A percentile compares a stretch with the other conserved stretches of the same genome.
Evolutionary conservation across 305 asterid genomes (phyloP).

Genomic region (Fraxinus latifolia): DNA sequence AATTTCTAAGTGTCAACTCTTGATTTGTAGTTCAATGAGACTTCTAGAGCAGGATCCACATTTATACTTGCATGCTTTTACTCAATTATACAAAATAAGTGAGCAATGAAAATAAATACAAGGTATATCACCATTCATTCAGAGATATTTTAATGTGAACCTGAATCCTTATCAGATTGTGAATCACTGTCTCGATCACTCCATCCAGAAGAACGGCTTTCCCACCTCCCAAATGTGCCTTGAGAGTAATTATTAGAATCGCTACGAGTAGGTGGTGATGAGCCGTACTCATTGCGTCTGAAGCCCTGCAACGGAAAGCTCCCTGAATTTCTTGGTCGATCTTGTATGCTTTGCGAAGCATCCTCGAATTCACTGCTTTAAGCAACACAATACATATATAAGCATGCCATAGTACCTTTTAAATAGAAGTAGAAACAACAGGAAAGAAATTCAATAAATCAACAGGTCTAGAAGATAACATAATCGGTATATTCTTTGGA

Average conservation of each 20-base stretch:
- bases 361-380: conserved; percentile 40
- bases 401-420: conserved; percentile 11
- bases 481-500: not conserved
- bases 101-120: not conserved
- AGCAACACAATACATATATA: conserved; percentile 4
- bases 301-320: conserved; percentile 32
- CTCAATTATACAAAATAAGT: not conserved
- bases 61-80: not conserved
- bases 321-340: conserved; percentile 33
- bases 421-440: conserved; percentile 8
- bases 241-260: conserved; percentile 30
- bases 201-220: conserved; percentile 30
- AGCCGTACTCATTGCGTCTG: conserved; percentile 38
- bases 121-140: not conserved
- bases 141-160: conserved; percentile 15
- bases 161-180: conserved; percentile 48
- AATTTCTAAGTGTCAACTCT: not conserved
- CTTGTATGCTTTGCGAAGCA: conserved; percentile 28
- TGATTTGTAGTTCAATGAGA: not conserved
- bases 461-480: not conserved
- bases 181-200: conserved; percentile 47
- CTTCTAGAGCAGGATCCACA: not conserved
- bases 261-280: conserved; percentile 47
- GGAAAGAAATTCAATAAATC: conserved; percentile 13
- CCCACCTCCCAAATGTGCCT: conserved; percentile 46